Conservation (phyloP, 805 yeast genomes). For the Lachancea dasiensis region DNA sequence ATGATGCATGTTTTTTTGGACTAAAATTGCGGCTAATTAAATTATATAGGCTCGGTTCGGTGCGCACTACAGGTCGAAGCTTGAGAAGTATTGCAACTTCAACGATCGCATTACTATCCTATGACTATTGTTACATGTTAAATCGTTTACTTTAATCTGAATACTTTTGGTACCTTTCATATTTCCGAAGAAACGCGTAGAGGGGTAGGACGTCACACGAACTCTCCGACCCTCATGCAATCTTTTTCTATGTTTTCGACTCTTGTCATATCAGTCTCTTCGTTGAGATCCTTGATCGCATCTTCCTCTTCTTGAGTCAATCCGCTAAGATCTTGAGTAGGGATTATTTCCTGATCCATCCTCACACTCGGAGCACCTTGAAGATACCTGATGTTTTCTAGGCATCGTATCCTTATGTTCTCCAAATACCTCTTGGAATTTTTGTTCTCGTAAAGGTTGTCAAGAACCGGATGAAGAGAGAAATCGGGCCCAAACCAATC, state of each 20-base stretch:
- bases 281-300: conserved; percentile 28
- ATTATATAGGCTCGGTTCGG: no score
- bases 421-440: conserved; percentile 81
- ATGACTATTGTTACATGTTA: not conserved
- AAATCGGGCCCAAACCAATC: conserved; percentile 88
- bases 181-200: no score
- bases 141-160: not conserved
- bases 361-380: conserved; percentile 94
- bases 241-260: conserved; percentile 37
- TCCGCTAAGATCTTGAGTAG: conserved; percentile 41
- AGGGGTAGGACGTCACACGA: no score
- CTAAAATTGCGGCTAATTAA: no score
- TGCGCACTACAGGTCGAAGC: not conserved
- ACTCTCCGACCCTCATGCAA: conserved; percentile 33
- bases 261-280: conserved; percentile 32
- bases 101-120: not conserved
- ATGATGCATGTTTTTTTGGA: no score
- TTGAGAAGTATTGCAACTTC: not conserved
- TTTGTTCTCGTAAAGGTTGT: conserved; percentile 76
- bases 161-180: no score
- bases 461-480: conserved; percentile 78
- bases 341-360: conserved; percentile 81
- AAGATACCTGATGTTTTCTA: conserved; percentile 74
- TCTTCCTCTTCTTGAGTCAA: conserved; percentile 40
- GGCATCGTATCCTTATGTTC: conserved; percentile 61